A percentile compares a stretch with the other conserved stretches of the same genome.
Evolutionary conservation across 2,329 filamentous ascomycete genomes (phyloP).

Genomic region (Aureobasidium sp.): DNA sequence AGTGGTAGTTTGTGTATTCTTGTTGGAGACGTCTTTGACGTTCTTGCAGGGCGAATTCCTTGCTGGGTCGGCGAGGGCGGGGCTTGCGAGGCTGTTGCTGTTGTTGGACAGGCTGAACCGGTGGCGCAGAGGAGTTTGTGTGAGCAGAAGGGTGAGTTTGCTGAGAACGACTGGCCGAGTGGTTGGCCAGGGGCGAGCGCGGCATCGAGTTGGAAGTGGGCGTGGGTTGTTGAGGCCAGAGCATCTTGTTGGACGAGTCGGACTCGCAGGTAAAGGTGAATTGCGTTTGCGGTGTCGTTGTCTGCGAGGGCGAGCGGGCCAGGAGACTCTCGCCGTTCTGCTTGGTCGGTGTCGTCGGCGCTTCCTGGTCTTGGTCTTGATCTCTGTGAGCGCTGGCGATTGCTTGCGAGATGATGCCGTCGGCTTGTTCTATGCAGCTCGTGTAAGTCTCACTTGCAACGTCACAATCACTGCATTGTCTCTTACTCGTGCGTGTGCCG

Average conservation of each 20-base stretch:
- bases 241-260: conserved; percentile 81
- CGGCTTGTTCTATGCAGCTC: conserved; percentile 4
- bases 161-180: conserved; percentile 29
- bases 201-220: background rate
- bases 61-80: conserved; percentile 65
- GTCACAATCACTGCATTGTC: background rate
- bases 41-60: conserved; percentile 79
- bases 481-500: conserved; percentile 25
- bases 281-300: conserved; percentile 79
- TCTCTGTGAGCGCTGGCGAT: conserved; percentile 86
- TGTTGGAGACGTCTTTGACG: conserved; percentile 81
- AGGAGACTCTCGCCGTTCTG: conserved; percentile 79
- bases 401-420: conserved; percentile 89
- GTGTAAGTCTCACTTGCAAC: conserved; percentile 1
- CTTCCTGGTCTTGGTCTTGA: conserved; percentile 66
- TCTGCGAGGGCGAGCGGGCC: conserved; percentile 66
- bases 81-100: conserved; percentile 56
- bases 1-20: conserved; percentile 78
- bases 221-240: conserved; percentile 71
- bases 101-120: conserved; percentile 32
- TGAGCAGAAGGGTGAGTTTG: conserved; percentile 14
- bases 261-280: conserved; percentile 98
- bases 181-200: background rate
- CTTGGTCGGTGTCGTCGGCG: conserved; percentile 57
- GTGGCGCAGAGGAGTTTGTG: conserved; percentile 23